Percentiles rank a stretch among this genome's conserved stretches.
Evolutionary conservation across 495 filamentous ascomycete genomes (phyloP).

Genomic region (Neurospora sp.): DNA sequence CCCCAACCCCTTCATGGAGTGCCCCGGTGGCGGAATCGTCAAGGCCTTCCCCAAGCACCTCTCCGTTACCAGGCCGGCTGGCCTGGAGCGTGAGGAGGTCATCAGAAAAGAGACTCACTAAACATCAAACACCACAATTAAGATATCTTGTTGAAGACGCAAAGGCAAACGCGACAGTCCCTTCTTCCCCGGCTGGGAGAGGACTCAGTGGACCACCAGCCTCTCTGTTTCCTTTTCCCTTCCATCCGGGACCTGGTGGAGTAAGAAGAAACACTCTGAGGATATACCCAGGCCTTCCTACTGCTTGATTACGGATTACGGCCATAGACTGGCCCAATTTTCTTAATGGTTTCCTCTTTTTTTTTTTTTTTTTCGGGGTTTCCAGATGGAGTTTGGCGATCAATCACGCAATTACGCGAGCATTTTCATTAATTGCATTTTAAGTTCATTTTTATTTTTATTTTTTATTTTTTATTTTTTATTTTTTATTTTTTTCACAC

Average conservation of each 20-base stretch:
- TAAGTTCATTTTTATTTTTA: neutral
- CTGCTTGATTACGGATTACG: neutral
- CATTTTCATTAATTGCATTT: neutral
- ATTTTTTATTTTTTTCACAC: neutral
- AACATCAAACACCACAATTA: neutral
- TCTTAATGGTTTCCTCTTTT: neutral
- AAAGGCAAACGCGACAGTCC: neutral
- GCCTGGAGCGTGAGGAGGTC: slow-evolving; percentile 78
- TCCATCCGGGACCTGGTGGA: neutral
- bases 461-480: no score
- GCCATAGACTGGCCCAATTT: neutral
- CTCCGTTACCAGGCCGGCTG: slow-evolving; percentile 52
- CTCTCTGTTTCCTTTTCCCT: neutral
- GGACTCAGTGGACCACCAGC: neutral
- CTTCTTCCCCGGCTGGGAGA: neutral
- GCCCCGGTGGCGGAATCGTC: slow-evolving; percentile 31
- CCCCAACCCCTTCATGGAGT: slow-evolving; percentile 73
- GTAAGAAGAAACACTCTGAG: neutral
- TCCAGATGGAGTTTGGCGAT: neutral
- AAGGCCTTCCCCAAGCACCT: slow-evolving; percentile 40
- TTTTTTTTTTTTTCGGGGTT: neutral
- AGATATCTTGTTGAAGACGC: neutral
- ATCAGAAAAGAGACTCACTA: neutral
- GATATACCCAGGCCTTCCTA: neutral
- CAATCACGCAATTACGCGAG: neutral